These are phyloP conservation scores for Pichia insulana DNA, from an alignment of 805 yeast genomes.

Conservation along the genomic window DNA sequence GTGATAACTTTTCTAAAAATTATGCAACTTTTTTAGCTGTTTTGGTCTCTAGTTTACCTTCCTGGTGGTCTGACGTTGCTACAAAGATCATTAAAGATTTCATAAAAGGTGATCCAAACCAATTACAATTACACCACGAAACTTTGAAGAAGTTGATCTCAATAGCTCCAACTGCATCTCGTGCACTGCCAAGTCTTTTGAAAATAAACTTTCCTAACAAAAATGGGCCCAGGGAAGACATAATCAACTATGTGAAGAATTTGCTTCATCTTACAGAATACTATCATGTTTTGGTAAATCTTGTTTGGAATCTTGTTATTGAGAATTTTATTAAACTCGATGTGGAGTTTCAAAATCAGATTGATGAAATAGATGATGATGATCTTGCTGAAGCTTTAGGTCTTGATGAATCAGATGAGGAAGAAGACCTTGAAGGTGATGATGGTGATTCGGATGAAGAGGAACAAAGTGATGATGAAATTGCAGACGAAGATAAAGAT, in stretches of 20 bases:
- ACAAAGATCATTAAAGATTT: slow-evolving; percentile 60
- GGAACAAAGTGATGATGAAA: slow-evolving; percentile 37
- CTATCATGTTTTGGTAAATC: slow-evolving; percentile 65
- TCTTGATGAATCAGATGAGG: slow-evolving; percentile 25
- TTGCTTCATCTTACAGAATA: slow-evolving; percentile 52
- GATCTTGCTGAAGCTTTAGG: slow-evolving; percentile 42
- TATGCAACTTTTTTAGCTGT: slow-evolving; percentile 70
- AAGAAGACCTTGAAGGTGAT: slow-evolving; percentile 20
- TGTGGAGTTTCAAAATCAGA: slow-evolving; percentile 82
- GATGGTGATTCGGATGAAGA: slow-evolving; percentile 23
- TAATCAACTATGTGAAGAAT: slow-evolving; percentile 60
- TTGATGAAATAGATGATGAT: slow-evolving; percentile 77
- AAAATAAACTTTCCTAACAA: slow-evolving; percentile 72
- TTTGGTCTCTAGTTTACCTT: slow-evolving; percentile 77
- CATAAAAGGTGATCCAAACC: slow-evolving; percentile 15
- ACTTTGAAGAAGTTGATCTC: slow-evolving; percentile 55
- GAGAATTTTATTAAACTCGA: slow-evolving; percentile 81
- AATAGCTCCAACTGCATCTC: slow-evolving; percentile 75
- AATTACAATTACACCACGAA: slow-evolving; percentile 46
- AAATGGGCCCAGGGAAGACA: slow-evolving; percentile 43
- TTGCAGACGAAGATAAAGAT: slow-evolving; percentile 32
- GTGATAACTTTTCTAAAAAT: slow-evolving; percentile 33
- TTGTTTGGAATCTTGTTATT: slow-evolving; percentile 71
- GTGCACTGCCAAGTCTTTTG: slow-evolving; percentile 50
- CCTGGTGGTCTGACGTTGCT: slow-evolving; percentile 83